Base-by-base conservation (phyloP, 441 rosid species). In the Manihot esculenta region DNA sequence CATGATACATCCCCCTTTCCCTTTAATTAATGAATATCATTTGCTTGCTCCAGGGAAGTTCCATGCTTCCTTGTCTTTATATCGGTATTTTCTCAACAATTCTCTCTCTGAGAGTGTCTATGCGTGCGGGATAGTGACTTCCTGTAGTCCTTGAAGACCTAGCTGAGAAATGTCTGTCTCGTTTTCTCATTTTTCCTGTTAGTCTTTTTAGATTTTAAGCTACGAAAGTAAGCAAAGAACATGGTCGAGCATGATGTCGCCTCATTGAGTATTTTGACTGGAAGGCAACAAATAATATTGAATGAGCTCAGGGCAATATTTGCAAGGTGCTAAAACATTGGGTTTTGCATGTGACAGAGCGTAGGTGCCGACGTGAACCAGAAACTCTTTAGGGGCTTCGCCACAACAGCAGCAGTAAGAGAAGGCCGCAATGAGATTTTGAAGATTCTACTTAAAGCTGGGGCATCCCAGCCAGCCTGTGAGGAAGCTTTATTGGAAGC, bases 361-460 rank as follows among this genome's bases (percentile, higher is more conserved):
- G 51, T 76, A 66, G 98, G 99, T 68, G 99, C 98, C 70, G 97
- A 95, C 72, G 96, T 93, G 65, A 95, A 91, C 86, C 96, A 86
- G 90, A 90, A 87, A 80, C 89, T 92, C 21, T 88, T 95, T 81
- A 87, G 89, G 84, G 98, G 99, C 41, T 93, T 79, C 69, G 95
- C 99, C 41, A 87, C 95, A 30, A 89, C 98, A 70, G 92, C 89
- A 56, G 96, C 98, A 48, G 97, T 87, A 62, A 88, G 99, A 80
- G 98, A 91, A 85, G 94, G 91, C 80, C 90, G 81, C 70, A 81
- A 82, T 23, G 88, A 88, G 84, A 88, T 95, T 72, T 80, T 95
- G 82, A 89, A 93, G 81, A 86, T 91, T 81, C 84, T 95, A 78
- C 82, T 95, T 27, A 91, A 91, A 78, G 93, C 97, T 6, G 98